Percentiles rank a stretch among this genome's conserved stretches.
Conservation (phyloP, 179 eudicot genomes). For the Corrigiola litoralis region DNA sequence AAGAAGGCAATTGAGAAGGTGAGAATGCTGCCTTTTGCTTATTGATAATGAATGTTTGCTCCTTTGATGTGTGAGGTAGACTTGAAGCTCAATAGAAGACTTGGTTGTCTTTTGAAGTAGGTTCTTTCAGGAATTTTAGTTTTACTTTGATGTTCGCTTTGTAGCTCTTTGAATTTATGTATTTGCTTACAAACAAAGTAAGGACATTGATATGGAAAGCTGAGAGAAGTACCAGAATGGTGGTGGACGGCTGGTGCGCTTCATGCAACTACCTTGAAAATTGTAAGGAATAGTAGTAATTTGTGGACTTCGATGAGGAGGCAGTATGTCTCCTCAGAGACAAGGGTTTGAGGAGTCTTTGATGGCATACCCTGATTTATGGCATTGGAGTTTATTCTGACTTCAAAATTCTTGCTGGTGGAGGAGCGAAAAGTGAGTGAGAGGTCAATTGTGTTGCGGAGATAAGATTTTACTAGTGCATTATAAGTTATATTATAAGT, state of each 20-base stretch:
- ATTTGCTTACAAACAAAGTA: not conserved
- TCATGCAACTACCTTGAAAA: not conserved
- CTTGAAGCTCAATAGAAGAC: not conserved
- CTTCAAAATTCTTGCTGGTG: no score
- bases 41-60: no score
- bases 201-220: not conserved
- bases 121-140: not conserved
- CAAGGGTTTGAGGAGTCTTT: no score
- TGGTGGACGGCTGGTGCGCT: not conserved
- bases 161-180: not conserved
- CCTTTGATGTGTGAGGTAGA: not conserved
- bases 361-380: no score
- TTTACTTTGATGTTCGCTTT: no score
- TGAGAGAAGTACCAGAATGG: not conserved
- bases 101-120: not conserved
- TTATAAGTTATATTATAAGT: no score
- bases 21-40: conserved; percentile 16
- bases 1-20: conserved; percentile 71
- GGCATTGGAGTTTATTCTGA: no score
- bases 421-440: no score
- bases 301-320: not conserved
- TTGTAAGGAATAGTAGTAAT: not conserved
- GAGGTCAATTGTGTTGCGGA: no score
- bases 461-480: no score
- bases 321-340: no score